Evolutionary conservation across 148 eudicot species (phyloP).

Genomic region (Silene uniflora): DNA sequence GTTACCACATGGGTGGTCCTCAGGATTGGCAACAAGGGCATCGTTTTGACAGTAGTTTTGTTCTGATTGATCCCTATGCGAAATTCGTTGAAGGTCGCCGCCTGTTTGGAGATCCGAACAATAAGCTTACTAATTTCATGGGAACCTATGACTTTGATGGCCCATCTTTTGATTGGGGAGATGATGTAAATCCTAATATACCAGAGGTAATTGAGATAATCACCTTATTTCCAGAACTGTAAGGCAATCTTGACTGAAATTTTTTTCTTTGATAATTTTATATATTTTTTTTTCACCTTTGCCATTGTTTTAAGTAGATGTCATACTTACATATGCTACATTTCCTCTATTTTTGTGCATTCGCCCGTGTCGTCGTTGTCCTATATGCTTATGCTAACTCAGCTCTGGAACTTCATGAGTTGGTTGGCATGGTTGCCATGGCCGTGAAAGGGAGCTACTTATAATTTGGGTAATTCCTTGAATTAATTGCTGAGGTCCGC

Average conservation of each 20-base stretch:
- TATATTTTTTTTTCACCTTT: not conserved
- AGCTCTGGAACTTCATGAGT: no score
- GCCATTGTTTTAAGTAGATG: not conserved
- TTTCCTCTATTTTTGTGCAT: constrained; percentile 2
- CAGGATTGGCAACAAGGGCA: constrained; percentile 82
- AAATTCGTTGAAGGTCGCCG: constrained; percentile 90
- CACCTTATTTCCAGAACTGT: not conserved
- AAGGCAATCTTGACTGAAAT: not conserved
- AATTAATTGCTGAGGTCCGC: no score
- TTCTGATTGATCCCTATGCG: constrained; percentile 89
- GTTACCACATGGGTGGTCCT: constrained; percentile 89
- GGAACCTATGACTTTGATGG: constrained; percentile 85
- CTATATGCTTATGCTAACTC: no score
- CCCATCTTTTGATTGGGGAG: constrained; percentile 85
- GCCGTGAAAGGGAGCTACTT: no score
- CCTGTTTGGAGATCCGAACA: constrained; percentile 66
- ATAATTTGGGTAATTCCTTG: no score
- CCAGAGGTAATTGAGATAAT: constrained; percentile 62
- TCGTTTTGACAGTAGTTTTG: constrained; percentile 64
- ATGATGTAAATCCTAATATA: constrained; percentile 61
- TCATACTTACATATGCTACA: not conserved
- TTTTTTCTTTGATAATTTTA: not conserved
- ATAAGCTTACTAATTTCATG: constrained; percentile 49
- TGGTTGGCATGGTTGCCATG: no score
- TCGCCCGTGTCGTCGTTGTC: no score